phyloP scores from a whole-genome alignment of 768 basidiomycete genomes.

The Pholiota molesta region DNA sequence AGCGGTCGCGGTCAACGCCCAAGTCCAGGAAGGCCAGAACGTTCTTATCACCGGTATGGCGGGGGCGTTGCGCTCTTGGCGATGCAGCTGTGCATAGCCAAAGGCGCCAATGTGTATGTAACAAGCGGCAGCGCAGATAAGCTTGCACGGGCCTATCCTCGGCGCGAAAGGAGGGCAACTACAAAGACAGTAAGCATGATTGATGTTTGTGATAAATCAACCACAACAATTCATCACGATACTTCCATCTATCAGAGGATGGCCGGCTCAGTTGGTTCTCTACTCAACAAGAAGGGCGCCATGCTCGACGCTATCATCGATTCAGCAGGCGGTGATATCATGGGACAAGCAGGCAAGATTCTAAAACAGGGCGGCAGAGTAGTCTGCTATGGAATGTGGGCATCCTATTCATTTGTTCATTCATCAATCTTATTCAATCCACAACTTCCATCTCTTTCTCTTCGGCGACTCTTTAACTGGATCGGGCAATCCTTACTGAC shows the following conservation, averaged over 20 bases:
- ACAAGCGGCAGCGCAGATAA: conserved; percentile 74
- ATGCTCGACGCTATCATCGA: conserved; percentile 67
- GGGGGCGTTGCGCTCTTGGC: conserved; percentile 83
- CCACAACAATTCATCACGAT: background rate
- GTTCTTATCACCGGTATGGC: conserved; percentile 84
- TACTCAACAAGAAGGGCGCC: conserved; percentile 39
- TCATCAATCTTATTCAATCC: no score
- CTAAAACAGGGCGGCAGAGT: conserved; percentile 62
- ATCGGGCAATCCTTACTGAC: background rate
- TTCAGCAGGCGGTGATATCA: conserved; percentile 70
- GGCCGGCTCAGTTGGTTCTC: conserved; percentile 51
- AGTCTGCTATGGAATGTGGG: conserved; percentile 70
- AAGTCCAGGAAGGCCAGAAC: conserved; percentile 64
- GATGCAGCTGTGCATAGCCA: conserved; percentile 74
- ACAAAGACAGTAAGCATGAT: conserved; percentile 56
- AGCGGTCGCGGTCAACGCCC: conserved; percentile 66
- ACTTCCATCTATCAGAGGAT: conserved; percentile 34
- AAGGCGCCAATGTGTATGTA: conserved; percentile 81
- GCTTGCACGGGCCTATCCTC: conserved; percentile 64
- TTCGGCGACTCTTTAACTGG: background rate
- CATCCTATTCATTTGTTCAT: conserved; percentile 3
- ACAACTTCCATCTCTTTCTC: background rate
- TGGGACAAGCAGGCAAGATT: conserved; percentile 47
- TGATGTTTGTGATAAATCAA: background rate
- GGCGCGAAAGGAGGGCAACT: conserved; percentile 80